Conservation (phyloP, 1,284 basidiomycete species). For the Meripilus lineatus region DNA sequence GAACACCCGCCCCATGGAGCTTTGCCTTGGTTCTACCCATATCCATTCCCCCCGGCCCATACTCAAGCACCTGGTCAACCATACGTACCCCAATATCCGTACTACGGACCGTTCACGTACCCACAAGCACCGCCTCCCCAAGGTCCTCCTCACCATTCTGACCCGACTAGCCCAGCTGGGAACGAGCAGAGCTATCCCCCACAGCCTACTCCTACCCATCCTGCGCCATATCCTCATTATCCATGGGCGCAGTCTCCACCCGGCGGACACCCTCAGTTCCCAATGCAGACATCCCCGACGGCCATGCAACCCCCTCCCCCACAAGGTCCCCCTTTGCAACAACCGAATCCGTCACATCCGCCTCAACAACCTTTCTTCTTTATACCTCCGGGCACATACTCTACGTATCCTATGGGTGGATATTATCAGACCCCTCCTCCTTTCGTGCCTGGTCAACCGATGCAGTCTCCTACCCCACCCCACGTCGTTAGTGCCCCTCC, state of each 20-base stretch:
- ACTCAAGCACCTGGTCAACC: constrained; percentile 27
- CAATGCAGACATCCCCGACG: constrained; percentile 27
- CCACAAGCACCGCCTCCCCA: constrained; percentile 31
- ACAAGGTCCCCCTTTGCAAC: constrained; percentile 15
- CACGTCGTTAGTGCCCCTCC: constrained; percentile 22
- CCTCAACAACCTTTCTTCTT: constrained; percentile 30
- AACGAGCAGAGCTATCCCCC: constrained; percentile 29
- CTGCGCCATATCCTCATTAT: constrained; percentile 28
- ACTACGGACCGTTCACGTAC: constrained; percentile 35
- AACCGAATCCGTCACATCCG: constrained; percentile 4
- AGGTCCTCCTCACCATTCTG: constrained; percentile 24
- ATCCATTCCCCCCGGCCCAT: constrained; percentile 20
- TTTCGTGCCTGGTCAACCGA: constrained; percentile 33
- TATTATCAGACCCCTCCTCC: constrained; percentile 38
- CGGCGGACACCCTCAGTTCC: constrained; percentile 29
- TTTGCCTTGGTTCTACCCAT: constrained; percentile 25
- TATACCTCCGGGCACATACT: constrained; percentile 31
- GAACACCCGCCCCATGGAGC: constrained; percentile 32
- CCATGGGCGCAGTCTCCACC: constrained; percentile 29
- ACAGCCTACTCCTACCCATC: constrained; percentile 24
- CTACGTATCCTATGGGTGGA: constrained; percentile 39
- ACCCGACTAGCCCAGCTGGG: constrained; percentile 28
- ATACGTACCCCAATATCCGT: constrained; percentile 35
- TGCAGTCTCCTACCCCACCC: constrained; percentile 30
- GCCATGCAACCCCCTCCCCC: constrained; percentile 11